These are phyloP conservation scores for Chamaenerion angustifolium DNA, from an alignment of 345 rosid species.

Conservation along the genomic window DNA sequence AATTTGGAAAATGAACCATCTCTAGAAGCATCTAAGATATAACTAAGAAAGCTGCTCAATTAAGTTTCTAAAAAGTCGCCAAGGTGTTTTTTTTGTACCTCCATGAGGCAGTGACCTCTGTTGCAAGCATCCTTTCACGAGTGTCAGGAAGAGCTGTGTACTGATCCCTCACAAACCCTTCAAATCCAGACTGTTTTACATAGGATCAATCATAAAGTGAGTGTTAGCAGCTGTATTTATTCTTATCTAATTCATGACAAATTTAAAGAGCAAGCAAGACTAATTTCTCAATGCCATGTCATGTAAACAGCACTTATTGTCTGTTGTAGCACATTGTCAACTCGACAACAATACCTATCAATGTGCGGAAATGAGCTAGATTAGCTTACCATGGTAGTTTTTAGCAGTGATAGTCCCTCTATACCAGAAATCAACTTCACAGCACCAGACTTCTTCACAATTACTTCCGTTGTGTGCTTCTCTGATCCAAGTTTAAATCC, in stretches of 20 bases:
- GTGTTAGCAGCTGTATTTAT: conserved; percentile 1
- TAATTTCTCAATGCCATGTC: too few species aligned
- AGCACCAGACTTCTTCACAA: conserved; percentile 48
- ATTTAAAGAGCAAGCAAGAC: too few species aligned
- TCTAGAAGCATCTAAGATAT: neutral
- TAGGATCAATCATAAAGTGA: conserved; percentile 6
- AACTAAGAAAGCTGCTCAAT: too few species aligned
- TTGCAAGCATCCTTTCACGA: conserved; percentile 77
- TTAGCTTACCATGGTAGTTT: conserved; percentile 69
- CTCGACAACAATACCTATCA: neutral
- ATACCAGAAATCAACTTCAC: conserved; percentile 56
- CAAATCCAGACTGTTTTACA: conserved; percentile 80
- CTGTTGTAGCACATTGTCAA: neutral
- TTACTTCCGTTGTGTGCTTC: conserved; percentile 64
- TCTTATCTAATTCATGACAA: too few species aligned
- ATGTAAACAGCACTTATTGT: too few species aligned
- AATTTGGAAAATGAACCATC: neutral
- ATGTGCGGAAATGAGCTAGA: neutral
- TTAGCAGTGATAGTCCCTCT: conserved; percentile 62
- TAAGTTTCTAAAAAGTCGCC: neutral
- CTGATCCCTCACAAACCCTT: conserved; percentile 74
- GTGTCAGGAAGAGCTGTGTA: conserved; percentile 88
- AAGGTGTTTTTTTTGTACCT: conserved; percentile 27
- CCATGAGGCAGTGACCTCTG: conserved; percentile 82
- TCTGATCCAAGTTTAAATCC: conserved; percentile 97